Percentiles rank a stretch among this genome's conserved stretches.
Evolutionary conservation across 2,329 filamentous ascomycete species (phyloP).

Genomic region (Acrocalymma vagum): DNA sequence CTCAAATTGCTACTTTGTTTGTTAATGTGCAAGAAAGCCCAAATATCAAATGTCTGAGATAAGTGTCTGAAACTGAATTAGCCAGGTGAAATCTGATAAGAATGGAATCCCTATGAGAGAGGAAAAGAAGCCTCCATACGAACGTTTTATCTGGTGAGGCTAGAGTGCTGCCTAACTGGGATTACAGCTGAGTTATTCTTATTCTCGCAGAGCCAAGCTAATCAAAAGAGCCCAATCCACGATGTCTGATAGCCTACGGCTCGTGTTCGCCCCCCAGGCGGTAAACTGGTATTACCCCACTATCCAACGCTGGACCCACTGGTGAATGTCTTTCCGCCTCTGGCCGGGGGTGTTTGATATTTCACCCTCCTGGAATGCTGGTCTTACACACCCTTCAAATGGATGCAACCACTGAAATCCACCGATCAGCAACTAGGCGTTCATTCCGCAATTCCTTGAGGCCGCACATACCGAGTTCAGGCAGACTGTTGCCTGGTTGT

Average conservation of each 20-base stretch:
- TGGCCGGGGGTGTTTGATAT: constrained; percentile 2
- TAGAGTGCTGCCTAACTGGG: constrained; percentile 12
- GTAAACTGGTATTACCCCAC: constrained; percentile 12
- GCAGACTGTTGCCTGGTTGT: constrained; percentile 19
- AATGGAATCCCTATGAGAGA: neutral
- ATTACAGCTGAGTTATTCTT: neutral
- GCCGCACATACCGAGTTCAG: constrained; percentile 13
- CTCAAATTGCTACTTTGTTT: neutral
- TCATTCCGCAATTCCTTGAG: no score
- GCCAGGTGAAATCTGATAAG: neutral
- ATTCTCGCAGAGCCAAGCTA: constrained; percentile 2
- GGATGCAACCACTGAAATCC: no score
- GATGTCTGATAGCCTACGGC: constrained; percentile 11
- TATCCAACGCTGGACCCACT: constrained; percentile 9
- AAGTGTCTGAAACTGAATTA: neutral
- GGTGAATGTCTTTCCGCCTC: constrained; percentile 5
- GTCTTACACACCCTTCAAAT: no score
- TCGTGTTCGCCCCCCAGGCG: constrained; percentile 1
- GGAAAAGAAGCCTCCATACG: constrained; percentile 3
- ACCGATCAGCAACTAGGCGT: constrained; percentile 5
- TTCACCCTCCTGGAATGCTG: no score
- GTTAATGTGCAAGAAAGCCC: neutral
- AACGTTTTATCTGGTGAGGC: constrained; percentile 23
- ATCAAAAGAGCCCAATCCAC: neutral
- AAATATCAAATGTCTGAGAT: neutral